phyloP scores from a whole-genome alignment of 1,139 yeast species.

The Cylindricascospora bacillispora region DNA sequence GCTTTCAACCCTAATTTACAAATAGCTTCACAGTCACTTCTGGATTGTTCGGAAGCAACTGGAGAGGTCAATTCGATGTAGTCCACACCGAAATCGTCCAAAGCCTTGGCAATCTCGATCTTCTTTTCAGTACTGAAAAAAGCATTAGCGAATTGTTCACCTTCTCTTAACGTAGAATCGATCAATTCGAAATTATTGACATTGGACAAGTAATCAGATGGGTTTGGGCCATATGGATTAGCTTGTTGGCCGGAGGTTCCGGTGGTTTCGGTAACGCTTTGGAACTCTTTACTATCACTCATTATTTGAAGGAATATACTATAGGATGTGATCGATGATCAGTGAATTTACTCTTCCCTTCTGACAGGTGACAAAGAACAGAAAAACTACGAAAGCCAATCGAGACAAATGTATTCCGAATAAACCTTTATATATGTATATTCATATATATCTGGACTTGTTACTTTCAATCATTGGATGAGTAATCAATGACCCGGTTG shows the following conservation, averaged over 20 bases:
- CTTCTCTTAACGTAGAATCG: slow-evolving; percentile 94
- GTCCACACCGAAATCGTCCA: slow-evolving; percentile 96
- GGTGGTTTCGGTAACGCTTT: slow-evolving; percentile 4
- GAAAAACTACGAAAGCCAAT: background rate
- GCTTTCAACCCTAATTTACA: slow-evolving; percentile 95
- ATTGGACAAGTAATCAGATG: slow-evolving; percentile 82
- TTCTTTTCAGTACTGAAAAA: slow-evolving; percentile 91
- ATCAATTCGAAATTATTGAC: slow-evolving; percentile 83
- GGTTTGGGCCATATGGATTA: slow-evolving; percentile 94
- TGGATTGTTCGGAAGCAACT: slow-evolving; percentile 90
- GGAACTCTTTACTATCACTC: slow-evolving; percentile 4
- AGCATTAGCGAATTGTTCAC: slow-evolving; percentile 97
- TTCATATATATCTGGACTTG: too few relatives aligned
- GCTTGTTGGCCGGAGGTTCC: slow-evolving; percentile 2
- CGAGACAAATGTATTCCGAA: too few relatives aligned
- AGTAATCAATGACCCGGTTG: too few relatives aligned
- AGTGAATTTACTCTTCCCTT: too few relatives aligned
- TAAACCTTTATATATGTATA: too few relatives aligned
- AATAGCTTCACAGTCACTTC: slow-evolving; percentile 91
- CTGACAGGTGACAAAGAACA: too few relatives aligned
- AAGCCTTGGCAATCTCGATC: slow-evolving; percentile 93
- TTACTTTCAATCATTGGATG: too few relatives aligned
- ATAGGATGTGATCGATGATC: too few relatives aligned
- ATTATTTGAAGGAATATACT: background rate
- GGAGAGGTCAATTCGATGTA: slow-evolving; percentile 96